phyloP scores from a whole-genome alignment of 805 yeast species.

The Hanseniaspora mollemarum region DNA sequence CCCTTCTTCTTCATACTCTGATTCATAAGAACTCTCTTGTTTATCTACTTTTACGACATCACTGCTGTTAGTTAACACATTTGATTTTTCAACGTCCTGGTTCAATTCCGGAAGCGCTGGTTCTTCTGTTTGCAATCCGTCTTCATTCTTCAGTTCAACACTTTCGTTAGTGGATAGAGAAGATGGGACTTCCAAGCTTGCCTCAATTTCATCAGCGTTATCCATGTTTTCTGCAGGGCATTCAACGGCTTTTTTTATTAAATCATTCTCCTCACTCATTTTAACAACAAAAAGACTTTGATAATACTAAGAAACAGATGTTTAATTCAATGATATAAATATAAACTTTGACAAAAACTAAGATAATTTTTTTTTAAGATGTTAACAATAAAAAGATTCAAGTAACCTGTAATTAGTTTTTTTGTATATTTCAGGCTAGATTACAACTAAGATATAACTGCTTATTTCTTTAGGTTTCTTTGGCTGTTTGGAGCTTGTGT shows the following conservation, averaged over 20 bases:
- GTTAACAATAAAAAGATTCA: too few relatives aligned
- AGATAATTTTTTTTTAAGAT: too few relatives aligned
- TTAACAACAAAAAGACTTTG: too few relatives aligned
- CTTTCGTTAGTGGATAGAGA: neutral
- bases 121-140: neutral
- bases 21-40: neutral
- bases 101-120: neutral
- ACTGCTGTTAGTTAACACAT: neutral
- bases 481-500: too few relatives aligned
- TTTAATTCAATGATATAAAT: too few relatives aligned
- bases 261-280: neutral
- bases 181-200: neutral
- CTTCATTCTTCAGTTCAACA: neutral
- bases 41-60: neutral
- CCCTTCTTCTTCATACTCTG: conserved; percentile 13
- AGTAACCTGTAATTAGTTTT: too few relatives aligned
- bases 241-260: neutral
- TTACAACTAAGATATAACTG: too few relatives aligned
- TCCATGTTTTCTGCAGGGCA: neutral
- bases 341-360: too few relatives aligned
- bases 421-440: too few relatives aligned
- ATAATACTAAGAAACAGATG: too few relatives aligned
- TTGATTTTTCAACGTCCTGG: neutral
- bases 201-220: neutral
- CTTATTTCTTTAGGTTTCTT: too few relatives aligned